Evolutionary conservation across 352 stramenopile species (phyloP).

Genomic region (Phytophthora europaea): DNA sequence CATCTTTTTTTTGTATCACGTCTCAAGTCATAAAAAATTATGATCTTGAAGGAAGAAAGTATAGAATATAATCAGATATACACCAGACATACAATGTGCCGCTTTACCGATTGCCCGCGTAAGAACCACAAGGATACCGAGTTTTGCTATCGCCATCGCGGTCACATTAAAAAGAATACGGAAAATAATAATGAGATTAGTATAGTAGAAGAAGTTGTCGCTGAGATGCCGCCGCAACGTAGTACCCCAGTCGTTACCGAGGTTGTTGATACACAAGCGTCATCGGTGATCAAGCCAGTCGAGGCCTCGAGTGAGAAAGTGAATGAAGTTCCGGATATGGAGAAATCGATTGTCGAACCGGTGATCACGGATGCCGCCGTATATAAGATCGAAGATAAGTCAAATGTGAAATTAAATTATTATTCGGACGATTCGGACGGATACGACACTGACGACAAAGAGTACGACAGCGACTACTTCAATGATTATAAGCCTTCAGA

Average conservation of each 20-base stretch:
- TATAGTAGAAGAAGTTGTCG: constrained; percentile 48
- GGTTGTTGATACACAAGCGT: constrained; percentile 31
- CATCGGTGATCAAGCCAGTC: constrained; percentile 37
- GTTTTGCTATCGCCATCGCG: too few relatives aligned
- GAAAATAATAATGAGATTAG: not conserved
- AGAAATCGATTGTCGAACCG: constrained; percentile 36
- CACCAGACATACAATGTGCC: constrained; percentile 1
- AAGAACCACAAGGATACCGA: too few relatives aligned
- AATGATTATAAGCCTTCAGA: too few relatives aligned
- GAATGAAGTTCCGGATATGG: constrained; percentile 36
- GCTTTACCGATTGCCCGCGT: not conserved
- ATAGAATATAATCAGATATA: too few relatives aligned
- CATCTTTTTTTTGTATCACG: too few relatives aligned
- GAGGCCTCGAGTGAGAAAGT: constrained; percentile 34
- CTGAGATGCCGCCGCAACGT: constrained; percentile 31
- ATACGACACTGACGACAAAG: constrained; percentile 17
- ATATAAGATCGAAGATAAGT: constrained; percentile 41
- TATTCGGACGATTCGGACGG: constrained; percentile 8
- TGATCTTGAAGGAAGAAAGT: too few relatives aligned
- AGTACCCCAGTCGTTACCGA: constrained; percentile 16
- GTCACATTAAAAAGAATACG: too few relatives aligned
- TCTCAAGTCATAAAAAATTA: too few relatives aligned
- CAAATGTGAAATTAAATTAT: constrained; percentile 38
- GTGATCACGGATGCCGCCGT: constrained; percentile 28
- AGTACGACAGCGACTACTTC: too few relatives aligned